A percentile compares a stretch with the other conserved stretches of the same genome.
Conservation (phyloP, 441 rosid species). For the Metrosideros polymorpha region DNA sequence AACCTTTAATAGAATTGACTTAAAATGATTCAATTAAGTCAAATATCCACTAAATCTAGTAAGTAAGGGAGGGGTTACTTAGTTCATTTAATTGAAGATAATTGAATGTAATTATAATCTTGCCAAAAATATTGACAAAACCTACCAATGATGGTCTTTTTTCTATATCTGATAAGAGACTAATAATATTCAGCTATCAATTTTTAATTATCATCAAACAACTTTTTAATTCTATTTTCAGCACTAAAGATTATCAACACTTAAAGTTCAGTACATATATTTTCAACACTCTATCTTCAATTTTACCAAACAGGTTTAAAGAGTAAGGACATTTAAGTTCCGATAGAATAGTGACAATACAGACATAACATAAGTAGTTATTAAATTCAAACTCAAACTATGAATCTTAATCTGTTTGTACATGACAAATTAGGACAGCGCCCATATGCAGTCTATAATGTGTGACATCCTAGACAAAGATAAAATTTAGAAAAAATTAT, state of each 20-base stretch:
- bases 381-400: not conserved
- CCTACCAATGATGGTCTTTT: not conserved
- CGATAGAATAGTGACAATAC: not conserved
- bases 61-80: not conserved
- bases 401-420: not conserved
- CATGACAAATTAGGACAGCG: not conserved
- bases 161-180: not conserved
- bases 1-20: not conserved
- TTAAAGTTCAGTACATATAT: not conserved
- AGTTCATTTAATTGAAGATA: not conserved
- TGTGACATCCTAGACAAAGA: not conserved
- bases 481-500: too few species aligned
- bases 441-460: not conserved
- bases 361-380: not conserved
- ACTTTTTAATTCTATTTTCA: not conserved
- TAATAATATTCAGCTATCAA: not conserved
- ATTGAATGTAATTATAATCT: not conserved
- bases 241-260: not conserved
- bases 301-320: not conserved
- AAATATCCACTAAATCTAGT: not conserved
- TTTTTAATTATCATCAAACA: not conserved
- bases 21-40: not conserved
- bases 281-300: not conserved
- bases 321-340: not conserved
- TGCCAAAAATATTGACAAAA: not conserved